Evolutionary conservation across 345 rosid genomes (phyloP), one percentile per base, ranked within the genome.

Genomic region (Camelina neglecta): DNA sequence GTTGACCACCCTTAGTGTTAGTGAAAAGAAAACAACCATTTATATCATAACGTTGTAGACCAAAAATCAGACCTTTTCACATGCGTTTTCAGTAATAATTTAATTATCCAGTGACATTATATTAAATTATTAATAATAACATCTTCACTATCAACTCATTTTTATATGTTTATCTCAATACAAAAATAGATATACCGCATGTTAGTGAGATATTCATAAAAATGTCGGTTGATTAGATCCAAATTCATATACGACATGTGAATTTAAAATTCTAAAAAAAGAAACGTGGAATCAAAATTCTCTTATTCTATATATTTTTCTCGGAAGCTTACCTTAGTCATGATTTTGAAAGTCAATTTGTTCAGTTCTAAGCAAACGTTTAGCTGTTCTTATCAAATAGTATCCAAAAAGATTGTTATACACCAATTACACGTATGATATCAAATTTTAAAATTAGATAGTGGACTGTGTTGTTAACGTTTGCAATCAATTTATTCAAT

Each of bases 51-150:
- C 12, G 8, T 35, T 35, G 3, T 55, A 33, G 58, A 49, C 70
- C 20, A 18, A 31, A 31, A 44, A 90, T 2, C 77, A 79, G 69
- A 84, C 82, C 65, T 86, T 89, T 11, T 36, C 50, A 21, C 21
- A 11, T 67, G 24, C 39, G 9, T 67, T 67, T 36, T 24, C 60
- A 26, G n/a, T 54, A 9, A 51, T 67, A 26, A 26, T 26, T 3
- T 26, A 29, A 29, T 18, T 33, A 66, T 50, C 26, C 4, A 20
- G 13, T 66, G 36, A 12, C 33, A 51, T 36, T 8, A 51, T 67
- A 35, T 50, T 21, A 18, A 18, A 18, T 18, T 21, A 21, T 21
- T 31, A 21, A 65, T 35, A 24, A 5, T 2, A 20, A 11, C 84
- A 5, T 81, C 65, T 23, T 7, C 5, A 8, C 11, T 38, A 2